Base-by-base conservation (phyloP, 805 yeast species). In the Barnettozyma siamensis region DNA sequence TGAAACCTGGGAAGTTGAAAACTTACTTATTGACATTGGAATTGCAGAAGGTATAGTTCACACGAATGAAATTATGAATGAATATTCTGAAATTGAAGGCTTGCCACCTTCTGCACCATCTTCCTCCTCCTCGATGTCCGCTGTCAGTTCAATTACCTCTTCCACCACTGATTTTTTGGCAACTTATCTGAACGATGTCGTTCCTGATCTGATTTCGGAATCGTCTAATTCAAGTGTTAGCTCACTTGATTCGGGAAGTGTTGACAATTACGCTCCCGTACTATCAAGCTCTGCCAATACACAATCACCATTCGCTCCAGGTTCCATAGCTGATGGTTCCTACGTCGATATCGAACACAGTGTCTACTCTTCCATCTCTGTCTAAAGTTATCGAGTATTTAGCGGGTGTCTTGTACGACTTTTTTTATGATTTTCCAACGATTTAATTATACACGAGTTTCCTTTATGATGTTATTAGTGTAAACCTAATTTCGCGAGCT, bases 41-140 rank as follows among this genome's bases (percentile, higher is more conserved):
- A 75, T 84, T 7, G 57, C 72, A 2, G 67, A 73, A 10, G 89
- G 88, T 2, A 60, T 70, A 19, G 77, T 83, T 16, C 59, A 62
- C 47, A 65, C 70, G n/a, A 62, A 53, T 32, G 52, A 48, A 9
- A 53, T 46, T 1, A 15, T 36, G 18, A 31, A 32, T 12, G 46
- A 34, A 20, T 37, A 18, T 7, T 30, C 29, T 13, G 28, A 12
- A 4, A 12, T 30, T 24, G 38, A 37, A 21, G 9, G 24, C 24
- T 21, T n/a, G n/a, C n/a, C n/a, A 9, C 36, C 47, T 4, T 23
- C 10, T 23, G 26, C 7, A 23, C 16, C 38, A 9, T 27, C 31
- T 13, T 27, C 38, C 13, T 12, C 10, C 5, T 24, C 27, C 3
- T 35, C 43, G 11, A 17, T 10, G 7, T 21, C 34, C 30, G 33